A percentile compares a stretch with the other conserved stretches of the same genome.
Conservation (phyloP, 441 rosid genomes). For the Cnidoscolus chayamansa region DNA sequence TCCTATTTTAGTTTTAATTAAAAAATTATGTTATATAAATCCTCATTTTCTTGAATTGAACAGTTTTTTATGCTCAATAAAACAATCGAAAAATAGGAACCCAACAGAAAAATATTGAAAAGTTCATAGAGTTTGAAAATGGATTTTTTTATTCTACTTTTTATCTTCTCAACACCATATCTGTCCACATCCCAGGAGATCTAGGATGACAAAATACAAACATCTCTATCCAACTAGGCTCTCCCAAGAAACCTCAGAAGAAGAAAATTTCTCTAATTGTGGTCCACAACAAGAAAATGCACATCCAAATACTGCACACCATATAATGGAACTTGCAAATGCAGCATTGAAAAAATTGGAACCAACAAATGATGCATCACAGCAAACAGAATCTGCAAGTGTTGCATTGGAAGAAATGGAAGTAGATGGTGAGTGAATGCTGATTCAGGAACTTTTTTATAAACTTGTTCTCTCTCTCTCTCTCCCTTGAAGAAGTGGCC, state of each 20-base stretch:
- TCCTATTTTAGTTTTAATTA: no score
- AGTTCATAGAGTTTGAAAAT: no score
- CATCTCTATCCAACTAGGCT: slow-evolving; percentile 38
- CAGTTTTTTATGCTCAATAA: no score
- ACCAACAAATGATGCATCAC: slow-evolving; percentile 16
- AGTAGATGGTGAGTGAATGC: slow-evolving; percentile 39
- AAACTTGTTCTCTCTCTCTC: background rate
- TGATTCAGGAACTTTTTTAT: slow-evolving; percentile 14
- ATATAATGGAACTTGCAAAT: slow-evolving; percentile 21
- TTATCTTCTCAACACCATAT: slow-evolving; percentile 1
- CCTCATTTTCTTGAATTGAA: no score
- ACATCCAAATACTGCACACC: slow-evolving; percentile 23
- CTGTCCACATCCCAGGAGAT: slow-evolving; percentile 40
- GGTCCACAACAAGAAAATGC: slow-evolving; percentile 28
- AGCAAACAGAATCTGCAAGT: slow-evolving; percentile 10
- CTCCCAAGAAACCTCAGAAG: slow-evolving; percentile 36
- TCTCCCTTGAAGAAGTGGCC: background rate
- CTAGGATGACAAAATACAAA: slow-evolving; percentile 40
- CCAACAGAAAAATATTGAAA: no score
- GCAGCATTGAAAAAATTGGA: slow-evolving; percentile 13
- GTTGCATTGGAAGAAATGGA: slow-evolving; percentile 28
- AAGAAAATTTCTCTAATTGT: slow-evolving; percentile 19
- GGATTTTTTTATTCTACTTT: slow-evolving; percentile 6
- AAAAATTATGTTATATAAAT: no score
- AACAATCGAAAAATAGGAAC: no score